phyloP scores from a whole-genome alignment of 2,329 filamentous ascomycete species.

The Sclerotiophoma versabilis region DNA sequence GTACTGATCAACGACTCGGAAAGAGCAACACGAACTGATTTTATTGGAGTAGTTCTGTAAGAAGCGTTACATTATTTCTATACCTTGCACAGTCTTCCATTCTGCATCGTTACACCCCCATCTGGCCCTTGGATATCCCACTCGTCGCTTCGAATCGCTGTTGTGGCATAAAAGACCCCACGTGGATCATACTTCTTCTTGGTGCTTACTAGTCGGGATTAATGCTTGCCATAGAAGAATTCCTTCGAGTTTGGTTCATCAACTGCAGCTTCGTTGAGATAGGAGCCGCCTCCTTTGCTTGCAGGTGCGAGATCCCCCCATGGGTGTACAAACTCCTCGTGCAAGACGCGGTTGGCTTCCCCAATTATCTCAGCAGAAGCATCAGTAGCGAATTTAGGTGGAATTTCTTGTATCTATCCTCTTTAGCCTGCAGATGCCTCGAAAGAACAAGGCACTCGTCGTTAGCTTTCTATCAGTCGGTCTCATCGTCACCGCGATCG shows the following conservation, averaged over 20 bases:
- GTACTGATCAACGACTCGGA: no score
- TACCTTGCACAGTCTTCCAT: neutral
- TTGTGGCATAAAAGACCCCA: slow-evolving; percentile 30
- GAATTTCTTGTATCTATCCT: neutral
- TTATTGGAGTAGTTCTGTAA: no score
- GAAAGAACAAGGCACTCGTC: neutral
- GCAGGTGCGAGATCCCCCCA: neutral
- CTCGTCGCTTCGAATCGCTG: slow-evolving; percentile 29
- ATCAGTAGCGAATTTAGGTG: neutral
- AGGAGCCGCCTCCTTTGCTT: slow-evolving; percentile 5
- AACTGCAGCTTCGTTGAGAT: slow-evolving; percentile 32
- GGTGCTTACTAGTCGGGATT: slow-evolving; percentile 24
- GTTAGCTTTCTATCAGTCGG: neutral
- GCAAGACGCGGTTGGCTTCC: neutral
- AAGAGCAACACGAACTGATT: no score
- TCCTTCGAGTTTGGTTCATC: slow-evolving; percentile 34
- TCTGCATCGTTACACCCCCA: neutral
- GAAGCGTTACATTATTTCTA: neutral
- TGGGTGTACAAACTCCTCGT: slow-evolving; percentile 1
- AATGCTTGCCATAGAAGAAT: slow-evolving; percentile 34
- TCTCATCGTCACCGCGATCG: neutral
- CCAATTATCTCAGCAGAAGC: neutral
- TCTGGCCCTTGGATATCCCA: slow-evolving; percentile 12
- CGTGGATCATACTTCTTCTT: slow-evolving; percentile 33
- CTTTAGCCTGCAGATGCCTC: neutral